Conservation (phyloP, 1,284 basidiomycete genomes). For the Somion occarium region DNA sequence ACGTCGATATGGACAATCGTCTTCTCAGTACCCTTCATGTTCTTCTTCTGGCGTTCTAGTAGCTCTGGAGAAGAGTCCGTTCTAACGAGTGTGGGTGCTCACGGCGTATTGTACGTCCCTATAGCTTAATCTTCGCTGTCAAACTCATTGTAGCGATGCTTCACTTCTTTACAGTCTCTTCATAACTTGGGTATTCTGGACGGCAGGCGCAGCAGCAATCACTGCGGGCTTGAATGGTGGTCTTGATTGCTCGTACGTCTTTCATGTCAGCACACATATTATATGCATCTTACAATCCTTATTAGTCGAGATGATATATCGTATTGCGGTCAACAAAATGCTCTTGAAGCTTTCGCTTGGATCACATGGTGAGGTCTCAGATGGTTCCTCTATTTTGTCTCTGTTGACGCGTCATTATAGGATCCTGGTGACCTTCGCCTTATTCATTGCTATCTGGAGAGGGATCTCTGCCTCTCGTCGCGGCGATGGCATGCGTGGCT, state of each 20-base stretch:
- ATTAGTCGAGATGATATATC: conserved; percentile 31
- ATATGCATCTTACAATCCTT: not conserved
- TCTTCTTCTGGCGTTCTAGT: conserved; percentile 47
- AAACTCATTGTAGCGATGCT: not conserved
- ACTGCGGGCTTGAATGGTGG: conserved; percentile 63
- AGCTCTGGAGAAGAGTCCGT: conserved; percentile 29
- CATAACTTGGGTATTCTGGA: conserved; percentile 51
- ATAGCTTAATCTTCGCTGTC: conserved; percentile 5
- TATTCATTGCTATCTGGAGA: conserved; percentile 25
- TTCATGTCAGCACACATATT: conserved; percentile 6
- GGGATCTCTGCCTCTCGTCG: conserved; percentile 25
- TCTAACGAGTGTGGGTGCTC: conserved; percentile 56
- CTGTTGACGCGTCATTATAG: conserved; percentile 12
- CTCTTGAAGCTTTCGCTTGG: conserved; percentile 32
- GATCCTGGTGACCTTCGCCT: conserved; percentile 26
- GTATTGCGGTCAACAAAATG: conserved; percentile 46
- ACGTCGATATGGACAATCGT: conserved; percentile 64
- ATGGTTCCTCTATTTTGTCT: not conserved
- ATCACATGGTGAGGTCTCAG: conserved; percentile 24
- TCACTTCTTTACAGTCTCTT: conserved; percentile 37
- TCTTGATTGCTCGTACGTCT: conserved; percentile 56
- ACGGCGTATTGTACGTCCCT: conserved; percentile 54
- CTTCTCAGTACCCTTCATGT: conserved; percentile 41
- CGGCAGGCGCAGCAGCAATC: conserved; percentile 47
- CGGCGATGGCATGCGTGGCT: conserved; percentile 27